Conservation (phyloP, 768 basidiomycete species). For the Hygrocybe coccinea region DNA sequence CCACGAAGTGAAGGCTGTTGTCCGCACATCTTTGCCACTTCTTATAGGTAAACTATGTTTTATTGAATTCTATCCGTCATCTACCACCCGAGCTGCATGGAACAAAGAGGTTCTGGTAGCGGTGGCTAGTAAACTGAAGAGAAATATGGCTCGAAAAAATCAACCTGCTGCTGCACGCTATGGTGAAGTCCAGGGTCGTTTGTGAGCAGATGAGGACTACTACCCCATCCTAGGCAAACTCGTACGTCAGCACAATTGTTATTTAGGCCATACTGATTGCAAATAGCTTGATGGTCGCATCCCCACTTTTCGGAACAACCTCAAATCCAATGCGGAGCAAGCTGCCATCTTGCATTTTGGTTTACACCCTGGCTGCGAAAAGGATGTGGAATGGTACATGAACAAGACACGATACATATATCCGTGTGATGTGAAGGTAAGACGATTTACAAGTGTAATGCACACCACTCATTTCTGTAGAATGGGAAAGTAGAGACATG, state of each 20-base stretch:
- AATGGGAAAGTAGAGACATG: background rate
- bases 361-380: background rate
- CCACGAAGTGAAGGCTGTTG: background rate
- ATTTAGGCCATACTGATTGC: too few relatives aligned
- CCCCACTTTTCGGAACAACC: background rate
- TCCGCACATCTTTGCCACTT: background rate
- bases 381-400: background rate
- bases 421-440: background rate
- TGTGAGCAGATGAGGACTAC: too few relatives aligned
- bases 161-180: too few relatives aligned
- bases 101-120: background rate
- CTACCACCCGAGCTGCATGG: background rate
- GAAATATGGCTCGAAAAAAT: too few relatives aligned
- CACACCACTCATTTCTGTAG: background rate
- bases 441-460: background rate
- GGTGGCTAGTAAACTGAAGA: background rate
- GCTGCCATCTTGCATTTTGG: background rate
- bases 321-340: background rate
- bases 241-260: too few relatives aligned
- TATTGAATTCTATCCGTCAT: background rate
- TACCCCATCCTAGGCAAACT: too few relatives aligned
- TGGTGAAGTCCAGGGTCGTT: too few relatives aligned
- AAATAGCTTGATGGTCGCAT: background rate
- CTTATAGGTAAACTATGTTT: background rate
- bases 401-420: background rate